phyloP scores from a whole-genome alignment of 805 yeast genomes.

The Ogataea ramenticola region DNA sequence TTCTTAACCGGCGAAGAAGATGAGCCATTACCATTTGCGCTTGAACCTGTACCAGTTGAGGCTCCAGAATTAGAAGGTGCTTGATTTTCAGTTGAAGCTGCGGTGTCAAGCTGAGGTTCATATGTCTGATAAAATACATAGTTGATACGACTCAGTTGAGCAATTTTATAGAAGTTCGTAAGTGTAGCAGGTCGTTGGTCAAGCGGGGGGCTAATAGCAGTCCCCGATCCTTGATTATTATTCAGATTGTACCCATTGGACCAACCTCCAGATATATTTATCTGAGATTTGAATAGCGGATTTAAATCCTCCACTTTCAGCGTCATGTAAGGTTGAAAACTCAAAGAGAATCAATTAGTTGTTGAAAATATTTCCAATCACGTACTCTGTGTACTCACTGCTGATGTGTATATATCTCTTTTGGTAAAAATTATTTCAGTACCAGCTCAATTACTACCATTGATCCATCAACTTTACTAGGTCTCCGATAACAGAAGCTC shows the following conservation, averaged over 20 bases:
- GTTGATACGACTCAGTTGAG: conserved; percentile 19
- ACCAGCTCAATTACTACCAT: too few species aligned
- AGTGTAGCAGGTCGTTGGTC: conserved; percentile 14
- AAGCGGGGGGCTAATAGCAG: not conserved
- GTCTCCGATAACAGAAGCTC: too few species aligned
- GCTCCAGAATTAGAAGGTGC: not conserved
- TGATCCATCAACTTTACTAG: too few species aligned
- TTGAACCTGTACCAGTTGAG: not conserved
- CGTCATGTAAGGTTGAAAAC: too few species aligned
- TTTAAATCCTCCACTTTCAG: conserved; percentile 14
- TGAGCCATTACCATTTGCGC: not conserved
- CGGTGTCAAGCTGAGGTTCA: conserved; percentile 4
- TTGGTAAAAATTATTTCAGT: too few species aligned
- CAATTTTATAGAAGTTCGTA: conserved; percentile 25
- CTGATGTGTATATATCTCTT: too few species aligned
- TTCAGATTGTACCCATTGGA: not conserved
- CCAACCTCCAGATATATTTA: not conserved
- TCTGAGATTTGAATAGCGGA: conserved; percentile 14
- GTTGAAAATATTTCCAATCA: too few species aligned
- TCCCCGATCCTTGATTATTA: not conserved
- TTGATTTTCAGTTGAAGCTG: not conserved
- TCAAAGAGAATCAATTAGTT: too few species aligned
- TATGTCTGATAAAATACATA: conserved; percentile 24
- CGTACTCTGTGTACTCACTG: too few species aligned
- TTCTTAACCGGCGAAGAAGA: not conserved